Conservation (phyloP, 1,284 basidiomycete genomes). For the Xerocomus minutiporus region DNA sequence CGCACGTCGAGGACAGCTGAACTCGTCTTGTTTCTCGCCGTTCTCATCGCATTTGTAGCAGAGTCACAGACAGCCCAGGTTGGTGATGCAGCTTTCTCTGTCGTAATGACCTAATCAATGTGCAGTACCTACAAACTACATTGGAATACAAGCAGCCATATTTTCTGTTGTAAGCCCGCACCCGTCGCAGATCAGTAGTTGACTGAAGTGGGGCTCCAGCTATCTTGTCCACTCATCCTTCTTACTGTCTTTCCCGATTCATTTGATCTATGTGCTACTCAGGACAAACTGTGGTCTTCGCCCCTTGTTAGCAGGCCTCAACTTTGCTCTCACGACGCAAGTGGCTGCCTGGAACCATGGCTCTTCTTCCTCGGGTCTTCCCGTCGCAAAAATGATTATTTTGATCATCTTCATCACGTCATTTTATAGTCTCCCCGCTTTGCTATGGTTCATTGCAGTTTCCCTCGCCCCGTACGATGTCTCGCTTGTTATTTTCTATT, state of each 20-base stretch:
- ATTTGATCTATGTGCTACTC: slow-evolving; percentile 56
- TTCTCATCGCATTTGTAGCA: slow-evolving; percentile 61
- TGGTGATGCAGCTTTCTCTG: slow-evolving; percentile 13
- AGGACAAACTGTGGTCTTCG: slow-evolving; percentile 44
- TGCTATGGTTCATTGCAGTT: slow-evolving; percentile 73
- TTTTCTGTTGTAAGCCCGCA: slow-evolving; percentile 64
- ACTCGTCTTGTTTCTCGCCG: slow-evolving; percentile 36
- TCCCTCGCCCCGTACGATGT: slow-evolving; percentile 63
- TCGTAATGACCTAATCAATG: neutral
- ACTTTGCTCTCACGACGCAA: slow-evolving; percentile 49
- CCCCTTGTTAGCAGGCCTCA: slow-evolving; percentile 48
- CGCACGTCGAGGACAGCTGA: slow-evolving; percentile 29
- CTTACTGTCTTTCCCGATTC: slow-evolving; percentile 63
- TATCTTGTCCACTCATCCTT: slow-evolving; percentile 75
- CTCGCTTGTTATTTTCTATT: slow-evolving; percentile 8
- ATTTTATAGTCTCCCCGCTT: slow-evolving; percentile 55
- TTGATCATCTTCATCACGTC: slow-evolving; percentile 49
- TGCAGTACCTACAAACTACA: slow-evolving; percentile 69
- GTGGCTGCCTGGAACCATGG: slow-evolving; percentile 37
- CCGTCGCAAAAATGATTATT: slow-evolving; percentile 42
- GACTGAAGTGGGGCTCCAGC: slow-evolving; percentile 36
- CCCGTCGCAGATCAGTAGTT: neutral
- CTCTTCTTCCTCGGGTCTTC: slow-evolving; percentile 31
- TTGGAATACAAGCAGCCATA: slow-evolving; percentile 71
- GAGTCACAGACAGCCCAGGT: slow-evolving; percentile 74